Base-by-base conservation (phyloP, 129 eudicot species). In the Pseudognaphalium luteoalbum region DNA sequence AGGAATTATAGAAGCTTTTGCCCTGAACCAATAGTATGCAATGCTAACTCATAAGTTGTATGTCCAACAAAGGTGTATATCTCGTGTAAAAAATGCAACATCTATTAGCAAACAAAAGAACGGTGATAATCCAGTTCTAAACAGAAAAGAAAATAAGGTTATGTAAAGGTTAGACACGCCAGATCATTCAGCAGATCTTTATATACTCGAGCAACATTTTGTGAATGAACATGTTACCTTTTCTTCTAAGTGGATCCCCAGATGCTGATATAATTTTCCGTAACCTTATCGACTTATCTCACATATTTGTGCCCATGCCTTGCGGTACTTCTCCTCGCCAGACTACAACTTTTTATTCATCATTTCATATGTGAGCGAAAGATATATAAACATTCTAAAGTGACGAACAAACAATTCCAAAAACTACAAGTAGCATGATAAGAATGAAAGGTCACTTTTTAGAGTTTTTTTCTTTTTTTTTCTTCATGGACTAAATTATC, bases 1-100 rank as follows among this genome's bases (percentile, higher is more conserved):
- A 91, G 1, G 97, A 94, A 74, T 95, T 95, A 71, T 95, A 95
- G 80, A 95, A 95, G 88, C 99, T 95, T 79, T 95, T 97, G 44
- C 99, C 96, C 97, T 89, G 78, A 51, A 51, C 72, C 30, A 51
- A 25, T 25, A 22, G 44, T 30, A n/a, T 2, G 41, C 22, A 65
- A 32, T 54, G 21, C 15, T 4, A 60, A 42, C 60, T 74, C 59
- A 32, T 34, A 39, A 75, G 71, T 30, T 19, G 4, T 47, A 47
- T 14, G 54, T 47, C 54, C 5, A 47, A 14, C 3, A 47, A 47
- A 14, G 54, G 6, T 14, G 17, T 14, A 47, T 8, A 3, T 47
- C 54, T 12, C n/a, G 6, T 47, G 5, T 47, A 47, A 47, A 25
- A 25, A 47, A 47, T 47, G 54, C 54, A 47, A 47, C 54, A 47